Conservation (phyloP, 441 rosid genomes). For the Capsella rubella region DNA sequence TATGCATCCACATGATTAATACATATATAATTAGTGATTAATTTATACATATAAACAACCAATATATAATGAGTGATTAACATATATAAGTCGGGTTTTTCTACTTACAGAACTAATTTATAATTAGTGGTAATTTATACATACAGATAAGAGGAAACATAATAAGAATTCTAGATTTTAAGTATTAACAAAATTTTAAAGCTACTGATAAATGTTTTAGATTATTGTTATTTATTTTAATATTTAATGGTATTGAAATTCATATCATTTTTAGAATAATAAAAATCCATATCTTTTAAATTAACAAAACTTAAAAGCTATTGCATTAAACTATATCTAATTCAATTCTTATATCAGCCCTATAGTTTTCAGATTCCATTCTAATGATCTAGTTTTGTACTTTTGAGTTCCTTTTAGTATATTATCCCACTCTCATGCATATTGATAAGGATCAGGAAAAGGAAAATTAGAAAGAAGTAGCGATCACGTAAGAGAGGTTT, state of each 20-base stretch:
- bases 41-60: neutral
- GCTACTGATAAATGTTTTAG: neutral
- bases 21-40: neutral
- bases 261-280: too few relatives aligned
- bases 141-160: neutral
- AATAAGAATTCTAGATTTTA: neutral
- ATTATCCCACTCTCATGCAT: too few relatives aligned
- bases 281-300: neutral
- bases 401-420: too few relatives aligned
- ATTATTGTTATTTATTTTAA: neutral
- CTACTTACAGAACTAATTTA: neutral
- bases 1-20: neutral
- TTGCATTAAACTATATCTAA: neutral
- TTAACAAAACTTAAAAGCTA: neutral
- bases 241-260: neutral
- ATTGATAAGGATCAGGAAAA: too few relatives aligned
- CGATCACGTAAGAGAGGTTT: too few relatives aligned
- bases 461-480: too few relatives aligned
- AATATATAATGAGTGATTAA: neutral
- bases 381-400: too few relatives aligned
- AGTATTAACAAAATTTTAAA: neutral
- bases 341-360: too few relatives aligned
- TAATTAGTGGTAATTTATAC: neutral
- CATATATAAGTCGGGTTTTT: neutral
- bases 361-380: too few relatives aligned